Evolutionary conservation across 2,329 filamentous ascomycete species (phyloP), one percentile per base, ranked within the genome.

Genomic region (Emericellopsis cladophorae): DNA sequence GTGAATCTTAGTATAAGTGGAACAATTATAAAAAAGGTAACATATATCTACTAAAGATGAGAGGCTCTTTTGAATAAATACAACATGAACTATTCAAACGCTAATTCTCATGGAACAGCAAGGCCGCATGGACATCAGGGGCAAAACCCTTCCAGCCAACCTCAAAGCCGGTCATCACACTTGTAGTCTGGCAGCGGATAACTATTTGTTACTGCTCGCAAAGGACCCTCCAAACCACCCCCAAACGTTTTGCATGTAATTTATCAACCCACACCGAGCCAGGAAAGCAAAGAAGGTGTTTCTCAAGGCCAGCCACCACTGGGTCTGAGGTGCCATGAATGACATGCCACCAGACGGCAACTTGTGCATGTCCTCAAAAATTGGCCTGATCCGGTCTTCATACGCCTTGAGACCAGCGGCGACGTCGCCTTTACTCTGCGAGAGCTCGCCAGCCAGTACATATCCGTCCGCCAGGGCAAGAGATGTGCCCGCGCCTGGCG

Each of bases 371-470:
- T 56, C 51, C 54, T 52, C 50, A 6, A 71, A 57, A 22, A 64
- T 57, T 1, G 66, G 67, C 8, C 54, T 49, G 47, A 69, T 62
- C 7, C 49, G 50, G 26, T 50, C 37, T 43, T 72, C 64, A 39
- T 72, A 73, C 4, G 45, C 49, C 5, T 46, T 43, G 7, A 66
- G 54, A 4, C 53, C 64, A 2, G 57, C 51, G 7, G 42, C 12
- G 2, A 62, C 38, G 31, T 59, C 48, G 16, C 45, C 43, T 0
- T 48, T 45, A 16, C 52, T 49, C 37, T 45, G 47, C 4, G 39
- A 39, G 4, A 70, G 52, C 37, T 69, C 67, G 2, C 70, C 69
- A 0, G 70, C 71, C 3, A 76, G 54, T 1, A 72, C 54, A 47
- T 76, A 75, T 2, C 67, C 72, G 0, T 64, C 63, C 0, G 63